Base-by-base conservation (phyloP, 345 rosid genomes). In the Cardamine resedifolia region DNA sequence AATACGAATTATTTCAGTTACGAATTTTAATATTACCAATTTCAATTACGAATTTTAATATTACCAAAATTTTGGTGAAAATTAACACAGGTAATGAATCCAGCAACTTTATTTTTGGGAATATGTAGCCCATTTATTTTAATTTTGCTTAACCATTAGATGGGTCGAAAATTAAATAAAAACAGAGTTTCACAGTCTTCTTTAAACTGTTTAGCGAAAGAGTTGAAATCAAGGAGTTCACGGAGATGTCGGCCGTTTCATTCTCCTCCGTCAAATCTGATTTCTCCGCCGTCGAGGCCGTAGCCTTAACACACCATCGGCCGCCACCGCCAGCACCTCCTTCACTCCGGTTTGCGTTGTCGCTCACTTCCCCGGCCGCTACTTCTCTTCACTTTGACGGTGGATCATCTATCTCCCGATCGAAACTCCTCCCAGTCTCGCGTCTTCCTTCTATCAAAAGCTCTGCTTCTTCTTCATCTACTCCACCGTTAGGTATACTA, bases 401-500 rank as follows among this genome's bases (percentile, higher is more conserved):
- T 52, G 81, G 82, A 72, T 27, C 68, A 26, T 56, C 78, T 16
- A 30, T 56, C 80, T 73, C 71, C 53, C 52, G 28, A 53, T 72
- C 83, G 3, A 76, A 60, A 21, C 64, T 66, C 36, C 57, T 69
- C 58, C 72, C 58, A 50, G 34, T 80, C 28, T 62, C 81, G 20
- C 79, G 80, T 53, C 47, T 77, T 68, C 71, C 47, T 62, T 16
- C 72, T 2, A 78, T 82, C 68, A 60, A 59, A 74, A 83, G 86
- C 83, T 60, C 74, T 6, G n/a, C n/a, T n/a, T 84, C 74, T 12
- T 85, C 90, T 69, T 66, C 81, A n/a, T 52, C 81, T 33, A 45
- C 85, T 71, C 76, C 83, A 6, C 65, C 88, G 4, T 53, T 71
- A 49, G 90, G 95, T 90, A 79, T 21, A 38, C 12, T 36, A n/a